Evolutionary conservation across 805 yeast genomes (phyloP), one percentile per base, ranked within the genome.

Genomic region (Candida nonsorbophila): DNA sequence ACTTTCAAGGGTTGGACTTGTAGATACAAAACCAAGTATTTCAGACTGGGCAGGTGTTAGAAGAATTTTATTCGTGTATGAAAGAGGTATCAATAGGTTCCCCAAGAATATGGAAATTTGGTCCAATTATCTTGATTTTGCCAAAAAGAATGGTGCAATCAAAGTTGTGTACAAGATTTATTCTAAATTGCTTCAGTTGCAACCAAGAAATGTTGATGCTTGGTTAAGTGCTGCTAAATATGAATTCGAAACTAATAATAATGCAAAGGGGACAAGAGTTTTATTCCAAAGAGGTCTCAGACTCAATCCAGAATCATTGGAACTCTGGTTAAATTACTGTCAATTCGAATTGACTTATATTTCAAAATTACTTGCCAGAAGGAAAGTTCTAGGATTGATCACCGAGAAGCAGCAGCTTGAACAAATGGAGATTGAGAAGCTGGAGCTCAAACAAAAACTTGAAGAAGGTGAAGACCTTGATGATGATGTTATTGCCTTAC

Each of bases 201-300:
- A 92, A 51, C 97, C 98, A n/a, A 72, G 83, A 24, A 84, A 88
- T 48, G 74, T 86, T 2, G 83, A 80, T 44, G 83, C 90, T 11
- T 92, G 98, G 98, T 74, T 92, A 24, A 74, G 85, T 46, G 97
- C 96, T 14, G 96, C 97, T 17, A 84, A 84, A 50, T 86, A 85
- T 57, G 97, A 92, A 58, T 80, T 84, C 46, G 96, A 90, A 44
- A 74, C 73, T 16, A 86, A 92, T 55, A 84, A 90, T 22, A 83
- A 87, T 44, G 84, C 94, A 25, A 78, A 81, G 49, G 88, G 94
- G 25, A 88, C 97, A 14, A 73, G 99, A 54, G 75, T 77, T 7
- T 68, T 92, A 15, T 77, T 87, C 54, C 96, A 88, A 55, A 75
- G 83, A 41, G 94, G 82, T 18, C 65, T 92, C 22, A 70, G 94